Evolutionary conservation across 2,329 filamentous ascomycete genomes (phyloP).

Genomic region (Massarina eburnea): DNA sequence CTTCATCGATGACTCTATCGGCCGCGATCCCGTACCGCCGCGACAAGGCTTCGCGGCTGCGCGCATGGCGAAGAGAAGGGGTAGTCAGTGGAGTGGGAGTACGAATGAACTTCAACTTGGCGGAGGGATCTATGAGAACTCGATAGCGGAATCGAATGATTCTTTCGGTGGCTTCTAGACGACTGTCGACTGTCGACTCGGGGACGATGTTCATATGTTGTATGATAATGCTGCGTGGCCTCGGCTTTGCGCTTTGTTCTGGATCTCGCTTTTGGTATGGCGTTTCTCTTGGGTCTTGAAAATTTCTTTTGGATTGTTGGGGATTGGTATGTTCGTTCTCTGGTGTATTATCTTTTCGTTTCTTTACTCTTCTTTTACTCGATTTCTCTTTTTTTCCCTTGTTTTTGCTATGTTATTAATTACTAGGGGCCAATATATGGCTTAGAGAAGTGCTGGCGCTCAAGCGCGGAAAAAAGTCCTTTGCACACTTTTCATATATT

Average conservation of each 20-base stretch:
- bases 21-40: slow-evolving; percentile 19
- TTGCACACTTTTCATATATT: neutral
- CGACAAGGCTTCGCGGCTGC: slow-evolving; percentile 15
- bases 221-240: too few relatives aligned
- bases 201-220: neutral
- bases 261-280: neutral
- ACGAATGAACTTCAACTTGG: slow-evolving; percentile 32
- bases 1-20: slow-evolving; percentile 67
- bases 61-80: slow-evolving; percentile 31
- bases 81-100: slow-evolving; percentile 41
- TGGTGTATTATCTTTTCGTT: neutral
- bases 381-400: neutral
- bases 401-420: neutral
- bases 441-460: slow-evolving; percentile 10
- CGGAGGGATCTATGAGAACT: slow-evolving; percentile 37
- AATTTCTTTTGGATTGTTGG: too few relatives aligned
- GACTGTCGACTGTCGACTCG: slow-evolving; percentile 4
- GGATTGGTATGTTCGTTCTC: too few relatives aligned
- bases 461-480: slow-evolving; percentile 6
- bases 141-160: slow-evolving; percentile 31
- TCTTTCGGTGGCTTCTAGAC: slow-evolving; percentile 40
- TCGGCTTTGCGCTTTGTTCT: slow-evolving; percentile 1
- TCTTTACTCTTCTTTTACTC: neutral
- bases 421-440: slow-evolving; percentile 2
- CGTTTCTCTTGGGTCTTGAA: too few relatives aligned